phyloP scores from a whole-genome alignment of 768 basidiomycete species.

The Pleurotus tuoliensis region DNA sequence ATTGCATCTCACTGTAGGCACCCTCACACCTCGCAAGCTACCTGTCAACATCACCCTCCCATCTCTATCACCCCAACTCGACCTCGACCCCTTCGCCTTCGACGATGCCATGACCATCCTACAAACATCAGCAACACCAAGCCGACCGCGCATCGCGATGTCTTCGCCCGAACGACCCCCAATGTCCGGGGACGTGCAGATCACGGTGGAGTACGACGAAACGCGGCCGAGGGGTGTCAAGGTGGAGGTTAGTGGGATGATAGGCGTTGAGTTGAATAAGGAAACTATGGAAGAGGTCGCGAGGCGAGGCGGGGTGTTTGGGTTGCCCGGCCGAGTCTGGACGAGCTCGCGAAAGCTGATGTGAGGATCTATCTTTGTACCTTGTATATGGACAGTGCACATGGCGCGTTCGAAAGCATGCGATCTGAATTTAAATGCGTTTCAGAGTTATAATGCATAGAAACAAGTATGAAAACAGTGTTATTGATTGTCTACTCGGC shows the following conservation, averaged over 20 bases:
- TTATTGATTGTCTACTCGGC: slow-evolving; percentile 59
- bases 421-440: no score
- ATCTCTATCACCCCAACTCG: slow-evolving; percentile 37
- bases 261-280: slow-evolving; percentile 50
- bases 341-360: slow-evolving; percentile 27
- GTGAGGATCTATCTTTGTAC: slow-evolving; percentile 8
- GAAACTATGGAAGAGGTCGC: slow-evolving; percentile 66
- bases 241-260: slow-evolving; percentile 55
- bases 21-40: slow-evolving; percentile 52
- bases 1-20: slow-evolving; percentile 33
- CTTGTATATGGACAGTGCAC: no score
- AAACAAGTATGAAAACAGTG: slow-evolving; percentile 20
- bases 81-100: slow-evolving; percentile 33
- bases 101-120: slow-evolving; percentile 21
- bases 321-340: slow-evolving; percentile 68
- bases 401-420: no score
- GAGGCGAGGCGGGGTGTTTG: slow-evolving; percentile 67
- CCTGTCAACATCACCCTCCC: slow-evolving; percentile 72
- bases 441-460: background rate
- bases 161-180: slow-evolving; percentile 63
- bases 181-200: slow-evolving; percentile 61
- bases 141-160: slow-evolving; percentile 56
- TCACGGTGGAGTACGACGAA: slow-evolving; percentile 60
- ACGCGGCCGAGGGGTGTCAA: slow-evolving; percentile 48
- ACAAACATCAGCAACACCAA: slow-evolving; percentile 27